Base-by-base conservation (phyloP, 2,329 filamentous ascomycete species). In the Fusarium begoniae region DNA sequence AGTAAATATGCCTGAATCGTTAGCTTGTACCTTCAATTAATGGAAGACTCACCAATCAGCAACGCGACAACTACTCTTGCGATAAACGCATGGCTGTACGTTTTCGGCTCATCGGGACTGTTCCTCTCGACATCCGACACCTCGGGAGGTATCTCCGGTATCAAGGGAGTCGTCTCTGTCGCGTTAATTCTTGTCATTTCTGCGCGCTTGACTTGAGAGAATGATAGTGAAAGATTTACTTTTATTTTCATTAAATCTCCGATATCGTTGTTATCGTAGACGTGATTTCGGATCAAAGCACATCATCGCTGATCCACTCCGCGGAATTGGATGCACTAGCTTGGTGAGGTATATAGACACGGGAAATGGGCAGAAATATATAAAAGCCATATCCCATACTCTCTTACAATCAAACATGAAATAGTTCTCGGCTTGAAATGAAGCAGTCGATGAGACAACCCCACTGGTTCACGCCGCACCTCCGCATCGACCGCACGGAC, bases 1-100 rank as follows among this genome's bases (percentile, higher is more conserved):
- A 18, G 93, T 88, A 73, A 94, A 93, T 20, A 92, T 38, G 6
- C 51, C 51, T 55, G 10, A 0, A 10, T 6, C 7, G 3, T 55
- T 3, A 55, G 51, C 20, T n/a, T 28, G 2, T 8, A 0, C 2
- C 18, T 8, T 1, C 10, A 10, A 22, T 9, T 1, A 1, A 5
- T 7, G 0, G 3, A 3, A 2, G 1, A 28, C 51, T 1, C 5
- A 55, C 51, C 51, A 28, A 55, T 55, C 2, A 55, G 24, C 11
- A 55, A 8, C 20, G 51, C 51, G 20, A 55, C 11, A n/a, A 55
- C 51, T 18, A 55, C 51, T 18, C 35, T 55, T 1, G 51, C 51
- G 8, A 55, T 55, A 30, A 55, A 55, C 4, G 35, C 51, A 28
- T 41, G 35, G 35, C 35, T 55, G 1, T 41, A 55, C 8, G 35